Evolutionary conservation across 169 alveolate species (phyloP), one percentile per base, ranked within the genome.

Genomic region (Cryptosporidium ubiquitum): DNA sequence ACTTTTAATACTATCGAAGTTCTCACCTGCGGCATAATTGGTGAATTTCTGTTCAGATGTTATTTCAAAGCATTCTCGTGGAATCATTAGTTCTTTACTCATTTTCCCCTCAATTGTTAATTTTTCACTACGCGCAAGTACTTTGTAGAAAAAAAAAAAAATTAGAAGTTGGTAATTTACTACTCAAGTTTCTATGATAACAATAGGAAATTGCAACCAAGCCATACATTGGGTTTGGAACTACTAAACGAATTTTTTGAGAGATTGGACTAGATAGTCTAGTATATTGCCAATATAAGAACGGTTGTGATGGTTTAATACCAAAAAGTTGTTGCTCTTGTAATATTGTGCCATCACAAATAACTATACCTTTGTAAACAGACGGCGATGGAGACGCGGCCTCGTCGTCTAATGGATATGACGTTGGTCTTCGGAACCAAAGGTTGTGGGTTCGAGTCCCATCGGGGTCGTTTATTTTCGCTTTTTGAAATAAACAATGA

Each of bases 361-460:
- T 23, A 64, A 64, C 71, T 33, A 64, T 64, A 64, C 71, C 71
- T 33, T 33, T 33, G 12, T 64, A 20, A 20, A n/a, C n/a, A 35
- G 18, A 12, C 33, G 37, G 1, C 20, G 5, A 42, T 5, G 39
- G 89, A 61, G 89, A 66, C 68, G 68, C 33, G 98, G 96, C 98
- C 98, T 95, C 97, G 98, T 96, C 97, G 98, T 98, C 98, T 94
- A 96, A 96, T 96, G 98, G 98, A 96, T 96, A 96, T 93, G 98
- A 98, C 98, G 98, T 96, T 97, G 97, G 98, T 95, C 98, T 96
- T 94, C 98, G 98, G 98, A 96, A 94, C 98, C 97, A 97, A 95
- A 96, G 98, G 95, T 96, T 96, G 98, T 96, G 98, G 98, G 98
- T 96, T 96, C 98, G 98, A 96, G 97, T 96, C 98, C 89, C 89